Conservation (phyloP, 805 yeast genomes). For the Lipomyces mesembrius region DNA sequence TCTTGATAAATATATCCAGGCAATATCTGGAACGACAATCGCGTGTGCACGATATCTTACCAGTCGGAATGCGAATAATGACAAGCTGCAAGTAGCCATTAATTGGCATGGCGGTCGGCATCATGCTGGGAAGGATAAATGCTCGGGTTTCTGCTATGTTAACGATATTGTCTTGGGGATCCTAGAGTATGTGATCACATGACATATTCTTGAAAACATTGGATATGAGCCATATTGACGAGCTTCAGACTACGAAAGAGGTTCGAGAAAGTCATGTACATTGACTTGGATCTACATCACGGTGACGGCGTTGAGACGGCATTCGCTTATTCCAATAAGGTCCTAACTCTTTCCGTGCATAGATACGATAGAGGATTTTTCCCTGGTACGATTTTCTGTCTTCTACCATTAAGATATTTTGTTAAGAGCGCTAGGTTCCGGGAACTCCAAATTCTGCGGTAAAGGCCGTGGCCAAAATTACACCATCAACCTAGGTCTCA, state of each 20-base stretch:
- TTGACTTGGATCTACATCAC: constrained; percentile 78
- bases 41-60: constrained; percentile 51
- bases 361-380: constrained; percentile 68
- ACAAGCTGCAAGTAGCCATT: constrained; percentile 50
- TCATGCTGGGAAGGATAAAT: constrained; percentile 88
- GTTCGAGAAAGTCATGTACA: constrained; percentile 57
- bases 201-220: background rate
- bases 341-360: constrained; percentile 67
- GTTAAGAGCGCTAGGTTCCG: constrained; percentile 49
- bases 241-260: constrained; percentile 49
- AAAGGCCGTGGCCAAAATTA: constrained; percentile 48
- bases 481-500: constrained; percentile 60
- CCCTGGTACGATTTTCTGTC: constrained; percentile 55
- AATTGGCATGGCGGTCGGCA: constrained; percentile 88
- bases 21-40: constrained; percentile 63
- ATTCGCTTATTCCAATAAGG: constrained; percentile 59
- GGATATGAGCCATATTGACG: background rate
- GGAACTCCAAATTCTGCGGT: constrained; percentile 50
- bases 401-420: background rate
- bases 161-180: constrained; percentile 72
- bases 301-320: constrained; percentile 81
- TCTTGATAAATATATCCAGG: constrained; percentile 55
- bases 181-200: constrained; percentile 40
- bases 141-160: constrained; percentile 88
- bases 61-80: constrained; percentile 2